A percentile compares a stretch with the other conserved stretches of the same genome.
These are phyloP conservation scores for Brassica nigra DNA, from an alignment of 345 rosid species.

Conservation along the genomic window DNA sequence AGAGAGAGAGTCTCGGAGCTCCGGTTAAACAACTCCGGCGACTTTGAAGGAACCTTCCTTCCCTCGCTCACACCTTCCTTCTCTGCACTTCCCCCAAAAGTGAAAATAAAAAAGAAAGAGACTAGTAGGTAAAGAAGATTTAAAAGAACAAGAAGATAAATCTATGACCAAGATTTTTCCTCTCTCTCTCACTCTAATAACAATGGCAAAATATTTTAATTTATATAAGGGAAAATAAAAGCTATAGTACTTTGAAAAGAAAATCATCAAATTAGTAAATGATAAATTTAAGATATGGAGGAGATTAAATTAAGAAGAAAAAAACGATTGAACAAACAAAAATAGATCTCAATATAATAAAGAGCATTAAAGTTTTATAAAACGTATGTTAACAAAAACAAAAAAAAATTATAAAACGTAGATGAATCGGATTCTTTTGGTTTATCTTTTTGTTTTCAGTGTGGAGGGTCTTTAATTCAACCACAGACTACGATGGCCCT, in stretches of 20 bases:
- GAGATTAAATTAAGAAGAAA: no score
- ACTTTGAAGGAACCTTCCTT: slow-evolving; percentile 2
- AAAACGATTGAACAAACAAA: no score
- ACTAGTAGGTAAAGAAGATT: not conserved
- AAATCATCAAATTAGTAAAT: no score
- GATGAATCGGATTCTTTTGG: not conserved
- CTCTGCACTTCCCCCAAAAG: slow-evolving; percentile 23
- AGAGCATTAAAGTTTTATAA: not conserved
- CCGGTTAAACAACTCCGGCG: slow-evolving; percentile 53
- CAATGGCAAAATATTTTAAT: not conserved
- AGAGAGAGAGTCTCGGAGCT: slow-evolving; percentile 45
- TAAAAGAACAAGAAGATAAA: slow-evolving; percentile 51
- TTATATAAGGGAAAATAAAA: no score
- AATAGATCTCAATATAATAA: not conserved
- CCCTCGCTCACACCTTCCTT: not conserved
- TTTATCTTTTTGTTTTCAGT: not conserved
- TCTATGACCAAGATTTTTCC: slow-evolving; percentile 61
- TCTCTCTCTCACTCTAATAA: slow-evolving; percentile 38
- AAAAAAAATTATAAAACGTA: not conserved
- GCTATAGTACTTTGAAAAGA: no score
- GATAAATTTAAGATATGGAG: no score
- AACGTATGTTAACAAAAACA: not conserved
- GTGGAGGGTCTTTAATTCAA: not conserved
- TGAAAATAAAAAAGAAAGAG: slow-evolving; percentile 28
- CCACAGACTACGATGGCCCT: not conserved